Evolutionary conservation across 2,329 filamentous ascomycete species (phyloP), one percentile per base, ranked within the genome.

Genomic region (Rutstroemia sp.): DNA sequence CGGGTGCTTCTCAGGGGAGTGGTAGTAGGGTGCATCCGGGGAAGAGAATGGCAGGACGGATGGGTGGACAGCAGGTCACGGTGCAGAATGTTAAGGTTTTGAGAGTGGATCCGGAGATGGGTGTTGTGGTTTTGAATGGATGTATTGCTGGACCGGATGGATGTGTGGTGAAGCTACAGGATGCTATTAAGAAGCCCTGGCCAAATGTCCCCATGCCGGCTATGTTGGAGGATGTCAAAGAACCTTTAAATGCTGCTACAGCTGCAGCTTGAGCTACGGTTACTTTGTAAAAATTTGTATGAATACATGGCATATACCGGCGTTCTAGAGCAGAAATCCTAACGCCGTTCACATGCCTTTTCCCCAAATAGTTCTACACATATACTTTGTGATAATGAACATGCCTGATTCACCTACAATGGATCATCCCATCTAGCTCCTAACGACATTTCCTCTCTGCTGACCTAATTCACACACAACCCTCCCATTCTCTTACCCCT

Each of bases 21-120:
- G 94, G 94, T 75, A 95, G 89, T 61, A 84, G 94, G 73, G 92
- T 99, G 23, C 77, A 91, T 69, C 94, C 94, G 0, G 94, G 94
- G 59, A 99, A 99, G 83, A 94, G 91, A 76, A 99, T 99, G 94
- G 84, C 94, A 3, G 94, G 94, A 55, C 84, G 89, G 58, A 97
- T 99, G 94, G 94, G 94, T 61, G 88, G 87, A 63, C 82, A 95
- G 72, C 84, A 83, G 64, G 88, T 91, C 56, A 99, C 94, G 48
- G 80, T 94, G 57, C 92, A 96, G 79, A 96, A 95, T 73, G 76
- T 97, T 65, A 88, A 87, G 73, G 84, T 99, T 53, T 75, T 99
- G 70, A 86, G 90, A 77, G 86, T 96, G 37, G 91, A 97, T 73
- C 81, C 85, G 65, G 86, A 88, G 71, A 86, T 92, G 68, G 94